Percentiles rank a stretch among this genome's conserved stretches.
Conservation (phyloP, 148 eudicot species). For the Fagopyrum tataricum region DNA sequence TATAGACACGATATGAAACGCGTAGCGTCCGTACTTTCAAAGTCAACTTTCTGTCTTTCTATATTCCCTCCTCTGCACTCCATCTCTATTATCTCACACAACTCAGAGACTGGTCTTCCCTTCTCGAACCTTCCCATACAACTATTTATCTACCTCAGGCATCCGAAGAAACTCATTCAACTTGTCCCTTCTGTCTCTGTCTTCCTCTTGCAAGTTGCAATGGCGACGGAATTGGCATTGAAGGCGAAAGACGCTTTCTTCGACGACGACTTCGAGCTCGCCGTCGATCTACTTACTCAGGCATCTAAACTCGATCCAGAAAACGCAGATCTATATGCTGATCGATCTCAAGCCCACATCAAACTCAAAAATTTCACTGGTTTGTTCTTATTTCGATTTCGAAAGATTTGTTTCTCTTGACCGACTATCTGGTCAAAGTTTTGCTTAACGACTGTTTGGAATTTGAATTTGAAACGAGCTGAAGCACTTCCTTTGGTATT, state of each 20-base stretch:
- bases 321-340: constrained; percentile 60
- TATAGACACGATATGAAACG: background rate
- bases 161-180: background rate
- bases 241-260: constrained; percentile 89
- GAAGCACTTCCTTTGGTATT: background rate
- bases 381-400: constrained; percentile 13
- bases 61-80: constrained; percentile 3
- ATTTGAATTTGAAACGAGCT: background rate
- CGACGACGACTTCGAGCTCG: constrained; percentile 94
- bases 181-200: background rate
- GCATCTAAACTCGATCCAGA: constrained; percentile 62
- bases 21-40: background rate
- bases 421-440: background rate
- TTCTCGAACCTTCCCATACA: constrained; percentile 10
- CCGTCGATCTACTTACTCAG: constrained; percentile 75
- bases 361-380: constrained; percentile 82
- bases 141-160: background rate
- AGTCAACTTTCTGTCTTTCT: background rate
- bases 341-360: constrained; percentile 91
- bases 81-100: background rate
- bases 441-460: background rate
- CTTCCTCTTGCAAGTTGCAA: constrained; percentile 5
- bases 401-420: background rate
- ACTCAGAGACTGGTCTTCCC: background rate
- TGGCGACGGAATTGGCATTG: constrained; percentile 57